A percentile compares a stretch with the other conserved stretches of the same genome.
Evolutionary conservation across 805 yeast genomes (phyloP).

Genomic region (Ogataea pilisensis): DNA sequence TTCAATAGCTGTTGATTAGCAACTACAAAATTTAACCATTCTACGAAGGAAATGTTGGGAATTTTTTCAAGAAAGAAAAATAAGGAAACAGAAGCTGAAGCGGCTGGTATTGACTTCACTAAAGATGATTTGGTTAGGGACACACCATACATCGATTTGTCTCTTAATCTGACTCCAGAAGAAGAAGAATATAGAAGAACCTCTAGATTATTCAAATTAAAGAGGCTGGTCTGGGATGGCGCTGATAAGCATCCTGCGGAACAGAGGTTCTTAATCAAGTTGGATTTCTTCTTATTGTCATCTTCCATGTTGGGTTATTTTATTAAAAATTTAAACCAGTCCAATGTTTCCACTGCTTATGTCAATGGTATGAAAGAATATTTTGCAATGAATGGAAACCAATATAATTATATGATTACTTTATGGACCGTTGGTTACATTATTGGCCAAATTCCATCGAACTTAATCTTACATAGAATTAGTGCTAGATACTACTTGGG

Average conservation of each 20-base stretch:
- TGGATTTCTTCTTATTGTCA: slow-evolving; percentile 49
- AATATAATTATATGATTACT: slow-evolving; percentile 23
- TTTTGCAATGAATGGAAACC: slow-evolving; percentile 6
- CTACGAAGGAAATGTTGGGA: too few relatives aligned
- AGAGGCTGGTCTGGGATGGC: slow-evolving; percentile 25
- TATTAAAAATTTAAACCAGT: slow-evolving; percentile 57
- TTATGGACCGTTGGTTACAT: slow-evolving; percentile 47
- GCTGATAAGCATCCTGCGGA: slow-evolving; percentile 35
- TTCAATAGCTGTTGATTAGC: too few relatives aligned
- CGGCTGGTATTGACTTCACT: neutral
- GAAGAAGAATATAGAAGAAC: neutral
- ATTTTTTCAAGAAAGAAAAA: too few relatives aligned
- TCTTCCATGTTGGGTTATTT: slow-evolving; percentile 57
- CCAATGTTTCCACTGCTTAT: slow-evolving; percentile 50
- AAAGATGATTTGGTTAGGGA: neutral
- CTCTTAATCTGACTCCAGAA: slow-evolving; percentile 8
- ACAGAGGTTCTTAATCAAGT: slow-evolving; percentile 38
- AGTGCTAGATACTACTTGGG: slow-evolving; percentile 15
- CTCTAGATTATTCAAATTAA: slow-evolving; percentile 1
- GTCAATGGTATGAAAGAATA: slow-evolving; percentile 60
- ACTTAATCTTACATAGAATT: slow-evolving; percentile 33
- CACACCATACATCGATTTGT: slow-evolving; percentile 8
- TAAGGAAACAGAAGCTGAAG: too few relatives aligned
- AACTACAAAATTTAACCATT: too few relatives aligned
- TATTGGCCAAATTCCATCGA: slow-evolving; percentile 58